Evolutionary conservation across 441 rosid genomes (phyloP).

Genomic region (Viola pubescens): DNA sequence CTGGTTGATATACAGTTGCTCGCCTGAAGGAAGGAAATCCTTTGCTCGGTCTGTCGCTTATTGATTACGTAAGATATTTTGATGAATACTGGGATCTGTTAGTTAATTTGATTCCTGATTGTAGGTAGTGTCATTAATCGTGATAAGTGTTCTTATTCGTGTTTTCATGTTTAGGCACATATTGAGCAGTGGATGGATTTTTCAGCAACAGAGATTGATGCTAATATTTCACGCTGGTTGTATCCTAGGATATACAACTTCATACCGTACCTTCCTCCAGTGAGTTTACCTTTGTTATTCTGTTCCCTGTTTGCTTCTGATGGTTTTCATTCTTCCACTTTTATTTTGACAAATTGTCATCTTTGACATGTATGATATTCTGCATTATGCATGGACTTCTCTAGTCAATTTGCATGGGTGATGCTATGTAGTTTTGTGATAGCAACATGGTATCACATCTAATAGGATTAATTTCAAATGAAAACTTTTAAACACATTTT

Average conservation of each 20-base stretch:
- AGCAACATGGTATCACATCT: too few relatives aligned
- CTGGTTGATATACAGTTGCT: conserved; percentile 33
- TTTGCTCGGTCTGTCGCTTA: conserved; percentile 51
- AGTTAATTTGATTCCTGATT: not conserved
- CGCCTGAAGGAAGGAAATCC: conserved; percentile 49
- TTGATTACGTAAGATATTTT: conserved; percentile 48
- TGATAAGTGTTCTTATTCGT: conserved; percentile 1
- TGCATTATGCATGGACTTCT: not conserved
- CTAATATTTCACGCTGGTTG: conserved; percentile 41
- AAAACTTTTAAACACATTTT: too few relatives aligned
- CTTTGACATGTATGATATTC: too few relatives aligned
- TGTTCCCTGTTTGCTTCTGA: not conserved
- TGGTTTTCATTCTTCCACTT: not conserved
- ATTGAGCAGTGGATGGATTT: conserved; percentile 94
- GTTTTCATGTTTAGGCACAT: conserved; percentile 41
- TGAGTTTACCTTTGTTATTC: conserved; percentile 20
- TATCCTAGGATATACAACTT: conserved; percentile 45
- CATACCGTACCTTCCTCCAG: conserved; percentile 48
- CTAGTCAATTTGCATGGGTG: too few relatives aligned
- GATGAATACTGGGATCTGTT: not conserved
- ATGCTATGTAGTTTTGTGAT: too few relatives aligned
- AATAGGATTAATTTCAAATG: too few relatives aligned
- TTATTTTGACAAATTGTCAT: not conserved
- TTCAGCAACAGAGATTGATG: conserved; percentile 63
- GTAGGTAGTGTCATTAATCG: not conserved